These are phyloP conservation scores for Xylaria arbuscula DNA, from an alignment of 2,329 filamentous ascomycete species.

Conservation along the genomic window DNA sequence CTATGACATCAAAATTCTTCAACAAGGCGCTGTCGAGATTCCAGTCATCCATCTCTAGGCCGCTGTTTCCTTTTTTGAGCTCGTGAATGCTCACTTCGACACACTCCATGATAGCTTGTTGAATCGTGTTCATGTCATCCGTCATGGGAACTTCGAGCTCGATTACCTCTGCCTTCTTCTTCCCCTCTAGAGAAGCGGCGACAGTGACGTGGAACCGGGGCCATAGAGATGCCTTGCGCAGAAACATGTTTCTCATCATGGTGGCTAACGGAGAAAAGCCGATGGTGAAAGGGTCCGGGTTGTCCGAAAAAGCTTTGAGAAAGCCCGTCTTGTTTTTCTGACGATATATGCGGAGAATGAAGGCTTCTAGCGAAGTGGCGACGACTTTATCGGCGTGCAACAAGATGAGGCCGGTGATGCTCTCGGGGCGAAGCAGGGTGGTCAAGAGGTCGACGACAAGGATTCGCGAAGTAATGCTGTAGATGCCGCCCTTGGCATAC, in stretches of 20 bases:
- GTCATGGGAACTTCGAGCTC: conserved; percentile 98
- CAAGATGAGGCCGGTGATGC: conserved; percentile 86
- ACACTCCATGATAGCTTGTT: conserved; percentile 94
- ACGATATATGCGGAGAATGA: conserved; percentile 91
- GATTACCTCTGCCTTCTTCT: conserved; percentile 94
- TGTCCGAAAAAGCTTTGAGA: conserved; percentile 95
- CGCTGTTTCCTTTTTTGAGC: conserved; percentile 88
- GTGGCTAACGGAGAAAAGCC: conserved; percentile 89
- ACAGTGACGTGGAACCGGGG: conserved; percentile 93
- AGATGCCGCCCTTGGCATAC: conserved; percentile 88
- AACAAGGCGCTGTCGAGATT: conserved; percentile 92
- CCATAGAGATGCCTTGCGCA: conserved; percentile 89
- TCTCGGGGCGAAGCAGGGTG: conserved; percentile 81
- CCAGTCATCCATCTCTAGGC: conserved; percentile 96
- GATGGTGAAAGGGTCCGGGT: conserved; percentile 87
- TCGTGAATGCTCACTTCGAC: conserved; percentile 95
- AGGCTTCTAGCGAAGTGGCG: conserved; percentile 91
- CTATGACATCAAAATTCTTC: conserved; percentile 89
- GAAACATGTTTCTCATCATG: conserved; percentile 92
- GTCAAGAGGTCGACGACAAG: conserved; percentile 93
- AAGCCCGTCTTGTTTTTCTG: conserved; percentile 96
- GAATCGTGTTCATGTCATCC: conserved; percentile 90
- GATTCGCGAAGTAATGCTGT: conserved; percentile 96
- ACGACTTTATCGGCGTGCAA: conserved; percentile 89
- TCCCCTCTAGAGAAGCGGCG: conserved; percentile 88